Base-by-base conservation (phyloP, 768 basidiomycete species). In the Boletellus emodensis region DNA sequence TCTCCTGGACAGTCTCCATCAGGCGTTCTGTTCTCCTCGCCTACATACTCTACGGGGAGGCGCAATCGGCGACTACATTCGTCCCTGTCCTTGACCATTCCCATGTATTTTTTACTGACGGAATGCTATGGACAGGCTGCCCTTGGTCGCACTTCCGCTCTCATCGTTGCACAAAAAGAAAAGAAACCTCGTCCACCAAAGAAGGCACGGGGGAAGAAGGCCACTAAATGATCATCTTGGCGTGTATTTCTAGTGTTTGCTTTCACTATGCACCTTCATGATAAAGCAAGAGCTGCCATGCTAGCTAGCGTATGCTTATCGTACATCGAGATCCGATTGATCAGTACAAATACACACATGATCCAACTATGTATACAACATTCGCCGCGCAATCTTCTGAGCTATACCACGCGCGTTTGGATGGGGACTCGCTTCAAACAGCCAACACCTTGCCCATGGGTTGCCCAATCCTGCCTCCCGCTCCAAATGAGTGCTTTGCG, bases 181-280 rank as follows among this genome's bases (percentile, higher is more conserved):
- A 85, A 80, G 68, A 89, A 86, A 70, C 63, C 80, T 11, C 60
- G 69, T 57, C 86, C 78, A 62, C 72, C 79, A 43, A 89, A 81
- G 78, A 90, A 89, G 74, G 54, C 72, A 54, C 77, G 89, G 61
- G 87, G 88, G 49, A 84, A 82, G 76, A 89, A 87, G 72, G 67
- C 60, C 17, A 26, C 48, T 30, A 55, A 54, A 60, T 65, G 51
- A 68, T 30, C 47, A 32, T 42, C 38, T 49, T 34, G 32, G 48
- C 54, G 38, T 68, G 58, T 68, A 66, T 64, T 44, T 40, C 52
- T 61, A 65, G 53, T 55, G 45, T 48, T 52, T 11, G 44, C 35
- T 54, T 8, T 55, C 26, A 35, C 39, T 54, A 57, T 63, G 61
- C 65, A 55, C 42, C 22, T 46, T 46, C 35, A 54, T 66, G 53